Evolutionary conservation across 371 early-diverging fungal species (phyloP).

Genomic region (Rhizopus sp.): DNA sequence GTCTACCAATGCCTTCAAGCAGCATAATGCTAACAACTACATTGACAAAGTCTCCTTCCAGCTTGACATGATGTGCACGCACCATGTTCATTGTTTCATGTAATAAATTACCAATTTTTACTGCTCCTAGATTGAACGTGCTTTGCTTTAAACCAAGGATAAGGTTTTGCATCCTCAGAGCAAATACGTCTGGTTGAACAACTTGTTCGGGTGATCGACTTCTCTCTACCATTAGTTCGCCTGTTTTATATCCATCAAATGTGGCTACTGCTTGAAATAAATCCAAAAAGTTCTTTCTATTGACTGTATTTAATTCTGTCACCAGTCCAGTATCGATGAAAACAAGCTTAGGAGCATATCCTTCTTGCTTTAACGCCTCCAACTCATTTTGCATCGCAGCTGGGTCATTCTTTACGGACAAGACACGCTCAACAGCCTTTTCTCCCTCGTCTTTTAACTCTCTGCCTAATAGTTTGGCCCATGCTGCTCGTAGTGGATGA

Average conservation of each 20-base stretch:
- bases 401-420: constrained; percentile 35
- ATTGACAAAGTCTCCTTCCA: constrained; percentile 95
- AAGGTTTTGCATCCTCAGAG: constrained; percentile 73
- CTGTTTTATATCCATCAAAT: constrained; percentile 84
- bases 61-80: constrained; percentile 84
- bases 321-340: constrained; percentile 93
- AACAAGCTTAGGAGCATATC: constrained; percentile 76
- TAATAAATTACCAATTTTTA: constrained; percentile 81
- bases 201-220: constrained; percentile 78
- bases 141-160: constrained; percentile 67
- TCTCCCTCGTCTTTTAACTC: constrained; percentile 48
- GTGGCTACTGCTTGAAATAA: constrained; percentile 84
- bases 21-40: constrained; percentile 88
- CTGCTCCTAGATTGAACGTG: constrained; percentile 78
- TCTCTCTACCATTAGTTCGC: constrained; percentile 86
- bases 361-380: constrained; percentile 56
- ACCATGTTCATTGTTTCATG: constrained; percentile 82
- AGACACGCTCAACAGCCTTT: constrained; percentile 33
- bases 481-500: constrained; percentile 55
- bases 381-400: constrained; percentile 55
- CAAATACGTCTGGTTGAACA: constrained; percentile 76
- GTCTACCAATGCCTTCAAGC: constrained; percentile 92
- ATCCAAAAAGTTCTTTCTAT: constrained; percentile 87
- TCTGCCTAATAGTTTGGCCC: constrained; percentile 38
- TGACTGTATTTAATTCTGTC: constrained; percentile 68